These are phyloP conservation scores for Fusarium avenaceum DNA, from an alignment of 2,329 filamentous ascomycete genomes.

Conservation along the genomic window DNA sequence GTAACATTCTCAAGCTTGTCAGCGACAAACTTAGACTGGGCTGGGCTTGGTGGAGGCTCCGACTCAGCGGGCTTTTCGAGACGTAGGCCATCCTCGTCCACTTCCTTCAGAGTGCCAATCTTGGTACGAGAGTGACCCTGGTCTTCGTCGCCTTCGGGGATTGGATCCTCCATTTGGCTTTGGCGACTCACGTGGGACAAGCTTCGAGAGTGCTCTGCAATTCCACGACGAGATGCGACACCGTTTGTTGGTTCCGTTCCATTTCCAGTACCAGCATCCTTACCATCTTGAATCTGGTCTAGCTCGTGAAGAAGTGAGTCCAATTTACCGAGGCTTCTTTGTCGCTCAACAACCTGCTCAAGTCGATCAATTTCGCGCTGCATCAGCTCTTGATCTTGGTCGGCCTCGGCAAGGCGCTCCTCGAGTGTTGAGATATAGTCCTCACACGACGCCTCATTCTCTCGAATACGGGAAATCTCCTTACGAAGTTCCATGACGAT, in stretches of 20 bases:
- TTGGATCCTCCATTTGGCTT: conserved; percentile 67
- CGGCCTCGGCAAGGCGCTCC: conserved; percentile 92
- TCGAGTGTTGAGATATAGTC: conserved; percentile 98
- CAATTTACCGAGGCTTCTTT: conserved; percentile 93
- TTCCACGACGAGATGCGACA: conserved; percentile 58
- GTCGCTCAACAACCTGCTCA: conserved; percentile 94
- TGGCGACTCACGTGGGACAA: conserved; percentile 68
- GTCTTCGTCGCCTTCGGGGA: conserved; percentile 67
- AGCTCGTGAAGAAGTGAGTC: conserved; percentile 93
- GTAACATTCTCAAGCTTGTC: conserved; percentile 94
- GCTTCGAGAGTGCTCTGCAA: conserved; percentile 66
- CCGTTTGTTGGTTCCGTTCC: conserved; percentile 55
- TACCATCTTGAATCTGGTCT: conserved; percentile 78
- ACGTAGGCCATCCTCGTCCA: conserved; percentile 41
- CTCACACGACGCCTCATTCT: conserved; percentile 90
- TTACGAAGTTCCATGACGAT: conserved; percentile 90
- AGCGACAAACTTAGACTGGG: conserved; percentile 86
- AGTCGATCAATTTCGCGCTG: conserved; percentile 94
- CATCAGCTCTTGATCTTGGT: conserved; percentile 97
- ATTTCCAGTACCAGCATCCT: conserved; percentile 53
- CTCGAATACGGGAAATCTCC: conserved; percentile 87
- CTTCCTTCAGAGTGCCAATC: conserved; percentile 55
- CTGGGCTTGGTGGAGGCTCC: conserved; percentile 72
- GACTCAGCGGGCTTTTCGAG: conserved; percentile 35
- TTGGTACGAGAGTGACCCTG: conserved; percentile 49